phyloP scores from a whole-genome alignment of 2,329 filamentous ascomycete species.

The Cordyceps farinosa region DNA sequence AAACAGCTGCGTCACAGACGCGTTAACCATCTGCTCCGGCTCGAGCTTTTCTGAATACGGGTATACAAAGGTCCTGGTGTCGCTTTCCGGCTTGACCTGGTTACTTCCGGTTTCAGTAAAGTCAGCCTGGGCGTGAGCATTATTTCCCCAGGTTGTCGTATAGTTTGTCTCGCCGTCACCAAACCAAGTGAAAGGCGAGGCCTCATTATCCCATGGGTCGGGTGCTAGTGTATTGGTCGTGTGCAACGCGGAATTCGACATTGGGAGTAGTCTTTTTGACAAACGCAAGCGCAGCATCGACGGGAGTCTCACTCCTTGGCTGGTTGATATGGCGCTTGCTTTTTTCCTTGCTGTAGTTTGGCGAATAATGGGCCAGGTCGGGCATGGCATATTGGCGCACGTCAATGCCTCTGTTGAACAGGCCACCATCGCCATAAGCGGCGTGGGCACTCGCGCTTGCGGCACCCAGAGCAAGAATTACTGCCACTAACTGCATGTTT shows the following conservation, averaged over 20 bases:
- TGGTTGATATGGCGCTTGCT: not conserved
- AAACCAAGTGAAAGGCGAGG: conserved; percentile 54
- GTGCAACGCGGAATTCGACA: conserved; percentile 46
- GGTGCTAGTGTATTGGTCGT: conserved; percentile 51
- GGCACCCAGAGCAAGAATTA: not conserved
- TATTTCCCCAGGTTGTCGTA: conserved; percentile 56
- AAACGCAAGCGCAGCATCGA: not conserved
- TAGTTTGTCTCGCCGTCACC: conserved; percentile 45
- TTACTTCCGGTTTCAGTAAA: conserved; percentile 56
- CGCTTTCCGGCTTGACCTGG: conserved; percentile 52
- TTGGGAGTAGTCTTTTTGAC: conserved; percentile 37
- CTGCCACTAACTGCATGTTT: not conserved
- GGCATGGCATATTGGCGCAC: not conserved
- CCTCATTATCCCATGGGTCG: conserved; percentile 45
- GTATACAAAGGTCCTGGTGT: conserved; percentile 47
- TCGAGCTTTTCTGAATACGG: conserved; percentile 35
- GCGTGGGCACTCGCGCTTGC: not conserved
- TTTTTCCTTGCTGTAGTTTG: not conserved
- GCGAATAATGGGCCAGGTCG: not conserved
- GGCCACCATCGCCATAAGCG: not conserved
- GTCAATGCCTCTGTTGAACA: not conserved
- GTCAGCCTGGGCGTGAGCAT: conserved; percentile 48
- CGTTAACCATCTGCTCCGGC: conserved; percentile 45
- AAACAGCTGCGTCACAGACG: conserved; percentile 57
- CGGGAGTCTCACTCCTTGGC: not conserved